Base-by-base conservation (phyloP, 345 rosid species). In the Gynandropsis gynandra region DNA sequence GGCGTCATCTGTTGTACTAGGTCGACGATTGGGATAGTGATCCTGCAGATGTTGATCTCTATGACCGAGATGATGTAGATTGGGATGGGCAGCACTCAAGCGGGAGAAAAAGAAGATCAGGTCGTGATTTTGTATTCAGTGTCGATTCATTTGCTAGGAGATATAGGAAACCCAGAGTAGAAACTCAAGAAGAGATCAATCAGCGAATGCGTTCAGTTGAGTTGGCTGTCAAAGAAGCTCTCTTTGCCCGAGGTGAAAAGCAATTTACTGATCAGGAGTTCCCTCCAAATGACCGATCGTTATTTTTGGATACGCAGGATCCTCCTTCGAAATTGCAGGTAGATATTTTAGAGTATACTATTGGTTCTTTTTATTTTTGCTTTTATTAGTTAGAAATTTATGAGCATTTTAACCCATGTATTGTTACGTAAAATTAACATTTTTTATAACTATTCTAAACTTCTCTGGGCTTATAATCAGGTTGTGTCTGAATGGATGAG, bases 21-120 rank as follows among this genome's bases (percentile, higher is more conserved):
- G 92, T 77, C 58, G 99, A 93, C 56, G 99, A 85, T 55, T 93
- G 99, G 95, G 99, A 88, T 62, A 88, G 99, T 64, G 99, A 88
- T 69, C 95, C 90, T 29, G 95, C 83, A 16, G 99, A 93, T 69
- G 89, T 88, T 32, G 99, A 93, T 70, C 76, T 93, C 47, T 88
- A 83, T 72, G 99, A 88, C 61, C 72, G 99, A 75, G 97, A 93
- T 76, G 97, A 85, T 64, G 85, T 88, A 17, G 97, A 93, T 50
- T 88, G 97, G 97, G 99, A 93, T 61, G 99, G 99, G 56, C 98
- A 92, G 57, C 85, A 81, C 66, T 93, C 99, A 14, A 87, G 97
- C 56, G 99, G 97, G 51, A 81, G 99, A 74, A 93, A 76, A 68
- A 83, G 85, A 71, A 76, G 95, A 67, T 70, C 81, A 33, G 93